Evolutionary conservation across 257 asterid genomes (phyloP).

Genomic region (Cordia subcordata): DNA sequence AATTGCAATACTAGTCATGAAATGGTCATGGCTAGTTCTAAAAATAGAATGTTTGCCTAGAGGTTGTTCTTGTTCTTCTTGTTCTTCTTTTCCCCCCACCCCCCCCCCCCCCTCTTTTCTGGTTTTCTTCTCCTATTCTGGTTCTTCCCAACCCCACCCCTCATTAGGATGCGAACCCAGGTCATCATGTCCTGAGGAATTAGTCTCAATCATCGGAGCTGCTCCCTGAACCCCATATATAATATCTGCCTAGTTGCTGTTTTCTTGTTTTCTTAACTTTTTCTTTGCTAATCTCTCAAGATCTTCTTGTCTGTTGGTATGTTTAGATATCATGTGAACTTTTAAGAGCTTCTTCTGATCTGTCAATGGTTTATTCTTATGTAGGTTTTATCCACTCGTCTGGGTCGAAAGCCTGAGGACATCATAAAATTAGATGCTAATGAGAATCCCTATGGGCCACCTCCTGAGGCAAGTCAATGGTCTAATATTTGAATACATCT

Average conservation of each 20-base stretch:
- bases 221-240: no score
- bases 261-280: neutral
- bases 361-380: slow-evolving; percentile 8
- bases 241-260: neutral
- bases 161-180: no score
- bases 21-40: no score
- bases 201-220: no score
- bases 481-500: neutral
- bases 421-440: slow-evolving; percentile 89
- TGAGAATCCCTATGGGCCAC: slow-evolving; percentile 98
- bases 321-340: neutral
- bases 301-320: neutral
- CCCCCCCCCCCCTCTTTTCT: no score
- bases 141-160: no score
- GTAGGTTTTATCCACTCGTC: slow-evolving; percentile 86
- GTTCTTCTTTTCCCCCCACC: no score
- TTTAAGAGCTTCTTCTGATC: neutral
- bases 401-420: slow-evolving; percentile 95
- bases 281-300: neutral
- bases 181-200: no score
- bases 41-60: no score
- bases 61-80: no score
- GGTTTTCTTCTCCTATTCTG: no score
- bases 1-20: no score
- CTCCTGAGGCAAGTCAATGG: slow-evolving; percentile 71